These are phyloP conservation scores for Calocybe cyanea DNA, from an alignment of 768 basidiomycete genomes.

Conservation along the genomic window DNA sequence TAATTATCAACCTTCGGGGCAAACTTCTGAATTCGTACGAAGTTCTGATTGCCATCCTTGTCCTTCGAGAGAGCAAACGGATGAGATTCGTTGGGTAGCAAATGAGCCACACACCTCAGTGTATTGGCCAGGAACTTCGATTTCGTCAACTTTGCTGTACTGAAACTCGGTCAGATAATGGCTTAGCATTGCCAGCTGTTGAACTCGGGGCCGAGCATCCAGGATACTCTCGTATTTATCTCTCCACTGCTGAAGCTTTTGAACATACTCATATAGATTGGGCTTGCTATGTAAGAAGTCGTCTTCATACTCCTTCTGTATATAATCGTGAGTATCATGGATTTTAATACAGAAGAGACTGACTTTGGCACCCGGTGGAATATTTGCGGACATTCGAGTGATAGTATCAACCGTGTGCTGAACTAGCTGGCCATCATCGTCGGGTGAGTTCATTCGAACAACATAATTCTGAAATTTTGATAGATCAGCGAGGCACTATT, in stretches of 20 bases:
- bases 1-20: constrained; percentile 87
- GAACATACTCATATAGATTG: constrained; percentile 82
- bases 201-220: constrained; percentile 77
- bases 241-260: constrained; percentile 87
- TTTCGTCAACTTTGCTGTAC: constrained; percentile 94
- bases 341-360: constrained; percentile 18
- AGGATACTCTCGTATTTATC: constrained; percentile 84
- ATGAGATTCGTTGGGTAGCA: not conserved
- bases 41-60: constrained; percentile 90
- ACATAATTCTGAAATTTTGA: constrained; percentile 55
- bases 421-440: constrained; percentile 65
- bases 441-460: constrained; percentile 56
- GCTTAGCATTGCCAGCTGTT: constrained; percentile 81
- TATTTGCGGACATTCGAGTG: constrained; percentile 55
- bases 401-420: constrained; percentile 54
- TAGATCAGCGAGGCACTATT: not conserved
- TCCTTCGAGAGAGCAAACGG: constrained; percentile 49
- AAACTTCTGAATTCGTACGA: constrained; percentile 88
- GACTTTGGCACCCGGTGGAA: constrained; percentile 58
- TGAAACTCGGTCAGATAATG: constrained; percentile 98
- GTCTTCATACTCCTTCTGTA: constrained; percentile 83
- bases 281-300: constrained; percentile 83
- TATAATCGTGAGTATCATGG: not conserved
- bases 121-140: constrained; percentile 99
- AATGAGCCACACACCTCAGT: constrained; percentile 63